Conservation (phyloP, 129 eudicot species). For the Arctium minus region DNA sequence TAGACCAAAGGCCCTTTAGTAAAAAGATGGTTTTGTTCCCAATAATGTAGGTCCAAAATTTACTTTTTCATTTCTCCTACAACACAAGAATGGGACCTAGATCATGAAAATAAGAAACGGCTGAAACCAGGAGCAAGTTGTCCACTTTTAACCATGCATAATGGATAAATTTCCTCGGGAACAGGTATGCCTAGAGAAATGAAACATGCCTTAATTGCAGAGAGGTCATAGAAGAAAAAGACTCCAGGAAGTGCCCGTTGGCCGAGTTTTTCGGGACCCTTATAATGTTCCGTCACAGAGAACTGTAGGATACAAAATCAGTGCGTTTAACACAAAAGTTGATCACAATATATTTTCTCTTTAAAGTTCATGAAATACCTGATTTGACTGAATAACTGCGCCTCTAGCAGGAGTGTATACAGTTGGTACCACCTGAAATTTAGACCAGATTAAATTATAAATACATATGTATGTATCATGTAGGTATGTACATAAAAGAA, state of each 20-base stretch:
- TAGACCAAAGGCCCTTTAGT: too few species aligned
- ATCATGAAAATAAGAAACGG: background rate
- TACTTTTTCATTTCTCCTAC: background rate
- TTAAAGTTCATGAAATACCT: constrained; percentile 38
- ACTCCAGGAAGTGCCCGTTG: constrained; percentile 71
- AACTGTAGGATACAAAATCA: constrained; percentile 44
- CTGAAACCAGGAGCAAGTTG: background rate
- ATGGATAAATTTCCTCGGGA: background rate
- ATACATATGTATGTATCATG: background rate
- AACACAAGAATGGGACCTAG: background rate
- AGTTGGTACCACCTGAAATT: constrained; percentile 85
- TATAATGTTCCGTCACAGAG: constrained; percentile 90
- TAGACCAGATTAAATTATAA: background rate
- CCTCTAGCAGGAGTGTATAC: constrained; percentile 71
- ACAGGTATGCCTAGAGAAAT: background rate
- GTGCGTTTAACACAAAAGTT: background rate
- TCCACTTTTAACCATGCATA: background rate
- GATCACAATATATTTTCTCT: background rate
- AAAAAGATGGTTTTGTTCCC: background rate
- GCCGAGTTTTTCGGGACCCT: constrained; percentile 47
- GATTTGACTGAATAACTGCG: constrained; percentile 70
- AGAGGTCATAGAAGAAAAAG: constrained; percentile 86
- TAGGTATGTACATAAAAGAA: background rate
- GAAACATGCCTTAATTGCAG: constrained; percentile 76
- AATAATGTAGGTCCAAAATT: background rate